These are phyloP conservation scores for Sordariomycetes sp. DNA, from an alignment of 2,329 filamentous ascomycete species.

Conservation along the genomic window DNA sequence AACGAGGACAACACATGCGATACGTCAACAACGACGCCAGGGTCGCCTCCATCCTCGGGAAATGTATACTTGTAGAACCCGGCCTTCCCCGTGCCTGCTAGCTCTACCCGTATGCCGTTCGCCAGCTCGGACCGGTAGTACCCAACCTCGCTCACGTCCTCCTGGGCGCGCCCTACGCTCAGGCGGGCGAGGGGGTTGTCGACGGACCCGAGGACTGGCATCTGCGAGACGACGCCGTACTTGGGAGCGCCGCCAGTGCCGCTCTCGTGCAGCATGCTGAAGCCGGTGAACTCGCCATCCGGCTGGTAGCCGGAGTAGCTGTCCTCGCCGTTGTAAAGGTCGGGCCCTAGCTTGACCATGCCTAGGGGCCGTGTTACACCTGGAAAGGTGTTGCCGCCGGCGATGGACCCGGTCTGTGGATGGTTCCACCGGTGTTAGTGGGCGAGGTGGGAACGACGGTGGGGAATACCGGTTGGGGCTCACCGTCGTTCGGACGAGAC, in stretches of 20 bases:
- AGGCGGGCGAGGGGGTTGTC: conserved; percentile 43
- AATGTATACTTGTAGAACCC: conserved; percentile 54
- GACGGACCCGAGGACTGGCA: conserved; percentile 40
- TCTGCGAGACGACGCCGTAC: conserved; percentile 54
- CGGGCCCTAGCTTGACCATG: conserved; percentile 38
- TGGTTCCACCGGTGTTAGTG: background rate
- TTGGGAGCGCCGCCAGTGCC: conserved; percentile 61
- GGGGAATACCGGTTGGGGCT: conserved; percentile 6
- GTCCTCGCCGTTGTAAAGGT: conserved; percentile 35
- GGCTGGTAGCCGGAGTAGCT: conserved; percentile 42
- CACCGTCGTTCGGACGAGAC: conserved; percentile 23
- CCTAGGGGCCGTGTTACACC: conserved; percentile 35
- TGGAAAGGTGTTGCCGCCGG: conserved; percentile 38
- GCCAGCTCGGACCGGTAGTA: conserved; percentile 47
- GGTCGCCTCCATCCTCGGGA: conserved; percentile 21
- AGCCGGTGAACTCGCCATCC: conserved; percentile 43
- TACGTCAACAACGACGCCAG: conserved; percentile 48
- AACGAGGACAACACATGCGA: conserved; percentile 56
- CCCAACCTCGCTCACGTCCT: conserved; percentile 45
- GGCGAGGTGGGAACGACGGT: background rate
- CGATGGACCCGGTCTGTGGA: conserved; percentile 29
- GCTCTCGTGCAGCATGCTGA: conserved; percentile 55
- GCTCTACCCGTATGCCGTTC: conserved; percentile 44
- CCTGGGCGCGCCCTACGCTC: conserved; percentile 39
- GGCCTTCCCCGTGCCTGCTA: conserved; percentile 44